Conservation (phyloP, 2,329 filamentous ascomycete species). For the Colletotrichum tabaci region DNA sequence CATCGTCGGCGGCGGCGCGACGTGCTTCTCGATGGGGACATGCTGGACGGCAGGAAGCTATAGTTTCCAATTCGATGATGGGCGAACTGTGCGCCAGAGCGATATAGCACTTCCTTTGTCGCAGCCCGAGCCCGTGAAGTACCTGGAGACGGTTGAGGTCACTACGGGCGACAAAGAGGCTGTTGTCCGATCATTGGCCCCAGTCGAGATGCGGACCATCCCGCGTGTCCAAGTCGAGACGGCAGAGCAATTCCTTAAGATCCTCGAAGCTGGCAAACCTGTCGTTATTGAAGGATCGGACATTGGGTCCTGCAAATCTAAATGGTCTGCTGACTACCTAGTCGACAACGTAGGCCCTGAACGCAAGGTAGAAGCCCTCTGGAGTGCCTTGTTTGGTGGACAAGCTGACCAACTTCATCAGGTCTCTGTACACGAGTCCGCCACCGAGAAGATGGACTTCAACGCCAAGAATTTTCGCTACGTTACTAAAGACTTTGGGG, state of each 20-base stretch:
- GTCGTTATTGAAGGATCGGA: conserved; percentile 76
- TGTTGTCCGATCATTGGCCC: conserved; percentile 31
- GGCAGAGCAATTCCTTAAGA: conserved; percentile 69
- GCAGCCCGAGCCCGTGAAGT: conserved; percentile 8
- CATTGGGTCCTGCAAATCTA: conserved; percentile 65
- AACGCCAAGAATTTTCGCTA: conserved; percentile 88
- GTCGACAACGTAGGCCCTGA: conserved; percentile 71
- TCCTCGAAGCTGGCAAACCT: conserved; percentile 73
- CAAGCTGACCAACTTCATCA: conserved; percentile 50
- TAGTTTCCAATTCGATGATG: conserved; percentile 50
- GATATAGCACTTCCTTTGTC: not conserved
- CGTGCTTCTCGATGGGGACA: conserved; percentile 92
- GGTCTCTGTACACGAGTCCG: conserved; percentile 82
- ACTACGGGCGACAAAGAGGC: conserved; percentile 32
- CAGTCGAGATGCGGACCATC: conserved; percentile 52
- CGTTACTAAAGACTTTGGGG: conserved; percentile 75
- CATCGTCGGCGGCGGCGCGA: conserved; percentile 84
- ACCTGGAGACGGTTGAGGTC: conserved; percentile 31
- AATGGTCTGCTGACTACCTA: conserved; percentile 81
- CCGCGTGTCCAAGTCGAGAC: conserved; percentile 67
- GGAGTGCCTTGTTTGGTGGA: not conserved
- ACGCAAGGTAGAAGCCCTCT: conserved; percentile 65
- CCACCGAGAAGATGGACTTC: conserved; percentile 81
- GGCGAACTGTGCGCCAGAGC: not conserved
- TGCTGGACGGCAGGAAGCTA: conserved; percentile 81